Base-by-base conservation (phyloP, 202 grass and related monocot genomes). In the Cymbopogon flexuosus region DNA sequence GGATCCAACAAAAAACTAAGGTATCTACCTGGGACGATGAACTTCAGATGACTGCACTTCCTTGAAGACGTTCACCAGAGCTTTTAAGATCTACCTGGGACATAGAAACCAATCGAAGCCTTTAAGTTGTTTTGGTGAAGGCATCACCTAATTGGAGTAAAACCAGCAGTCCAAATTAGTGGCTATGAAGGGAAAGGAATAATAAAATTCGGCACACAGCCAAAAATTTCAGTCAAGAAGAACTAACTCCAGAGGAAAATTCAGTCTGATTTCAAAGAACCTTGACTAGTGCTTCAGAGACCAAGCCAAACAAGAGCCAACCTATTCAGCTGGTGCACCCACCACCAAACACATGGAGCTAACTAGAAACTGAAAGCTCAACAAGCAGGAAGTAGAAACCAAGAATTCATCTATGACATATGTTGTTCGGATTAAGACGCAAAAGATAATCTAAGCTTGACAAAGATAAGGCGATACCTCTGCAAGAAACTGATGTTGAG, bases 381-480 rank as follows among this genome's bases (percentile, higher is more conserved):
- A 79, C 83, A 74, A 79, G 74, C 79, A 82, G 58, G 72, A 76
- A 45, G 15, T 7, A 63, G 68, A 71, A 79, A 41, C 49, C 68
- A 86, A 79, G 42, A 62, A 75, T 56, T 41, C 36, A 64, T 41
- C 40, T 22, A 49, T 18, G 14, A 27, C 42, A 57, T 47, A 30
- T 54, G 3, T 63, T 75, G 51, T 81, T 43, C 43, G 78, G 56
- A 73, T 60, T 4, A 41, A 73, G 34, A 52, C n/a, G 51, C 65
- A 86, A 76, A 80, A 18, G 66, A 41, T 16, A 77, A 8, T 37
- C 0, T 35, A 40, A 64, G 19, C 10, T 56, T 62, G 23, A 57
- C 40, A 79, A 75, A 68, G 51, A 79, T 79, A 47, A 79, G 59
- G 37, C 46, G 37, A 77, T 83, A 90, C 88, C 88, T 90, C 54